These are phyloP conservation scores for Mycosarcoma mackinlayi DNA, from an alignment of 1,284 basidiomycete genomes.

Conservation along the genomic window DNA sequence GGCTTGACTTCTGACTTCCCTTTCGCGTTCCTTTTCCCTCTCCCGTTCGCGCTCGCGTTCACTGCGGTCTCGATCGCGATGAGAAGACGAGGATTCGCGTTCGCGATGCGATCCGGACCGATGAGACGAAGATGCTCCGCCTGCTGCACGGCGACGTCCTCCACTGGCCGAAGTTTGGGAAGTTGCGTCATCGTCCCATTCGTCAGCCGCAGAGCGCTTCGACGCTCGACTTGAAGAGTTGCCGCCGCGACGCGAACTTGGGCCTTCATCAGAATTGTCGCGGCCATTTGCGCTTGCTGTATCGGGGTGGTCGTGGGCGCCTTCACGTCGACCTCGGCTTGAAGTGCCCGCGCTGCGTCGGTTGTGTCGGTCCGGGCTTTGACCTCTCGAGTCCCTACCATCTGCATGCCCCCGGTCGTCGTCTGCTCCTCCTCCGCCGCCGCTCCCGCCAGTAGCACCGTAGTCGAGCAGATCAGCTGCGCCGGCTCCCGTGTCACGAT, in stretches of 20 bases:
- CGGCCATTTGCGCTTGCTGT: conserved; percentile 5
- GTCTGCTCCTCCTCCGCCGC: conserved; percentile 12
- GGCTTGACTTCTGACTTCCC: conserved; percentile 38
- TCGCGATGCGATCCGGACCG: conserved; percentile 23
- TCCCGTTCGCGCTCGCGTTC: conserved; percentile 36
- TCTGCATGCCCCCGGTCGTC: conserved; percentile 5
- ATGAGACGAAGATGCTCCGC: not conserved
- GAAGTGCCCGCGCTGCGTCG: conserved; percentile 3
- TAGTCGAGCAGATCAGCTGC: conserved; percentile 63
- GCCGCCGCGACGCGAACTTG: conserved; percentile 9
- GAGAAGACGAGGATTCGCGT: conserved; percentile 14
- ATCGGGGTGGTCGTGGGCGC: conserved; percentile 15
- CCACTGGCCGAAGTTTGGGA: conserved; percentile 32
- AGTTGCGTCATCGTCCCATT: conserved; percentile 34
- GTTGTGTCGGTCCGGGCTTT: not conserved
- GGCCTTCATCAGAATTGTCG: conserved; percentile 3
- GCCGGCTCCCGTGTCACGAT: conserved; percentile 61
- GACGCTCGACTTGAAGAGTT: conserved; percentile 13
- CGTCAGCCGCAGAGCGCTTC: conserved; percentile 14
- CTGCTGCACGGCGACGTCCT: conserved; percentile 1
- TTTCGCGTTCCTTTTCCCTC: conserved; percentile 26
- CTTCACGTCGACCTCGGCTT: conserved; percentile 24
- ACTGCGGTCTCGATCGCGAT: conserved; percentile 21
- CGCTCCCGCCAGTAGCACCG: conserved; percentile 47
- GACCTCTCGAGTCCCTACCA: conserved; percentile 22